Evolutionary conservation across 495 filamentous ascomycete species (phyloP).

Genomic region (Podospora sp.): DNA sequence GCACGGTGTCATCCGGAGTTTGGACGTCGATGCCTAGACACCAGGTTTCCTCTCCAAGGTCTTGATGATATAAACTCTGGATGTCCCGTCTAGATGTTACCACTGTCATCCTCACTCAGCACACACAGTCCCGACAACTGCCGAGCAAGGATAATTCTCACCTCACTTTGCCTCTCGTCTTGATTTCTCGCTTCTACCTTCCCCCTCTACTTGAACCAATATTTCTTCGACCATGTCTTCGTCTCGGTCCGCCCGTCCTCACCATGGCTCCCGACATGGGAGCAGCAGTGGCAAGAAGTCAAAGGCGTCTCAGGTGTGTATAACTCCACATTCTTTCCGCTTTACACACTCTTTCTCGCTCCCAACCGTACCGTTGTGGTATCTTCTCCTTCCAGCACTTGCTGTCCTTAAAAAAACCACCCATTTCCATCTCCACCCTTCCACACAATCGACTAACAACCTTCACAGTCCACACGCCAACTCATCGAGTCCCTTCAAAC

Average conservation of each 20-base stretch:
- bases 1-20: background rate
- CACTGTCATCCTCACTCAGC: constrained; percentile 3
- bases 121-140: background rate
- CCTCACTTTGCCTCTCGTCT: background rate
- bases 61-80: background rate
- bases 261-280: constrained; percentile 13
- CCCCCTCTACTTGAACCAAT: background rate
- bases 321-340: too few species aligned
- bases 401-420: too few species aligned
- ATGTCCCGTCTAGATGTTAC: background rate
- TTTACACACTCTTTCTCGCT: too few species aligned
- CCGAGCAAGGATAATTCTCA: constrained; percentile 3
- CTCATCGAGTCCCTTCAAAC: constrained; percentile 59
- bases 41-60: too few species aligned
- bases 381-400: too few species aligned
- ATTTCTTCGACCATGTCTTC: constrained; percentile 16
- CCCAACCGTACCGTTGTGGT: too few species aligned
- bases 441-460: background rate
- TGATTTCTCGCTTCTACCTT: background rate
- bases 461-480: constrained; percentile 37
- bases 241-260: background rate
- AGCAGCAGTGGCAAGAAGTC: constrained; percentile 18
- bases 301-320: constrained; percentile 17
- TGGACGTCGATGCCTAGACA: background rate
- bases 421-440: background rate